Evolutionary conservation across 805 yeast species (phyloP), one percentile per base, ranked within the genome.

Genomic region (Saturnispora dispora): DNA sequence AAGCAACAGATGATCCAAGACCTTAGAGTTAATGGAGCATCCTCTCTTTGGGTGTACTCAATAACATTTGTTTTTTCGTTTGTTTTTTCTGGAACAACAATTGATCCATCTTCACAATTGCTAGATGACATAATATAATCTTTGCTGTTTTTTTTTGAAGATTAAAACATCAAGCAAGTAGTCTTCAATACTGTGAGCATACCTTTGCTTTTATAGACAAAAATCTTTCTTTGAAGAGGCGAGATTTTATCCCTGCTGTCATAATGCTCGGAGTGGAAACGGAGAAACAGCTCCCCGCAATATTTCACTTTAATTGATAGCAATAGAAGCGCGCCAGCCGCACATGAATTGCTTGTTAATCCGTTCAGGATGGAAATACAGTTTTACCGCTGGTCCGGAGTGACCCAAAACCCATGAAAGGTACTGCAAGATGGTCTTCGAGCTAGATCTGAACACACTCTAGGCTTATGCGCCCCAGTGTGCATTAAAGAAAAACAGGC

Each of bases 1-100:
- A 78, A 59, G 11, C 75, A 59, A 64, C 88, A 81, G 23, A 67
- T 30, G 15, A 30, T 13, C 33, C 33, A 30, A 4, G 33, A 30
- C 10, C 15, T 30, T 3, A 30, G 10, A 5, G 33, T 30, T 13
- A 30, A 13, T 2, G 33, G 33, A 1, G 33, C 33, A 13, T 30
- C 33, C 15, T 30, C 33, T 30, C 33, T 30, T 13, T 30, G 4
- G 2, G 3, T 30, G 3, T 30, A 30, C 33, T 30, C 33, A 4
- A 30, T 30, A 30, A 13, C 33, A 11, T 30, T 30, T 30, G n/a
- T 30, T 13, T 30, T 30, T 30, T 30, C 33, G 33, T 30, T 13
- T 3, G 15, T 30, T 30, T 30, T 30, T 30, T 30, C 33, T 30
- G 33, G 33, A 13, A 13, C 33, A 30, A 30, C 33, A 30, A 30